phyloP scores from a whole-genome alignment of 371 early-diverging fungal species.

The Mucor mucedo region DNA sequence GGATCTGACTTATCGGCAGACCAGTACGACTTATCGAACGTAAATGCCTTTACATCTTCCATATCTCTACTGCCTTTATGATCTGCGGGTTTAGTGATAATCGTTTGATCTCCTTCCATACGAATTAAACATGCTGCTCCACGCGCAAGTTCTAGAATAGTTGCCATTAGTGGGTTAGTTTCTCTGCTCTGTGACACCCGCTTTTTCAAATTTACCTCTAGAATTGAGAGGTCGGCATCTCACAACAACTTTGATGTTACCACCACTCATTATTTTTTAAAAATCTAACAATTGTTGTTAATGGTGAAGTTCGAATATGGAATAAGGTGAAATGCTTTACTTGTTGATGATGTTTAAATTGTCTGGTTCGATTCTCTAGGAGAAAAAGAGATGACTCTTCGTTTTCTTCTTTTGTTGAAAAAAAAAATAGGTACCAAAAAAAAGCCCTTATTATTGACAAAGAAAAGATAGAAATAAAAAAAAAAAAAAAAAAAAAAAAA shows the following conservation, averaged over 20 bases:
- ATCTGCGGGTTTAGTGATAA: constrained; percentile 61
- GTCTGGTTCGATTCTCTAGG: not conserved
- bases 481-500: constrained; percentile 9
- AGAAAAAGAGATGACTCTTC: not conserved
- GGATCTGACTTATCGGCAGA: constrained; percentile 70
- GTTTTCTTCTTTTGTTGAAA: no score
- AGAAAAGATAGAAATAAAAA: not conserved
- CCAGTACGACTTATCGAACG: constrained; percentile 90
- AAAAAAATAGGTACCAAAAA: no score
- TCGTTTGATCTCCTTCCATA: constrained; percentile 76
- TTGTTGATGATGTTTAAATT: not conserved
- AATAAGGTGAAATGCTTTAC: no score
- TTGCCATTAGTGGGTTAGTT: no score
- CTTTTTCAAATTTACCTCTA: constrained; percentile 51
- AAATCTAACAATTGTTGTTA: no score
- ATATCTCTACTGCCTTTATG: constrained; percentile 38
- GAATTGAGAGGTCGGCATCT: constrained; percentile 79
- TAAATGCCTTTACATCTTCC: constrained; percentile 69
- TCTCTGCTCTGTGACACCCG: not conserved
- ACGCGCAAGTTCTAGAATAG: constrained; percentile 59
- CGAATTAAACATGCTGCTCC: constrained; percentile 66
- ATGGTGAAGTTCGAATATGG: no score
- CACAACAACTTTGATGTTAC: constrained; percentile 82
- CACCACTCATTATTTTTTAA: constrained; percentile 35
- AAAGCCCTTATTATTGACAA: no score